Base-by-base conservation (phyloP, 2,329 filamentous ascomycete genomes). In the Colletotrichum sp. region DNA sequence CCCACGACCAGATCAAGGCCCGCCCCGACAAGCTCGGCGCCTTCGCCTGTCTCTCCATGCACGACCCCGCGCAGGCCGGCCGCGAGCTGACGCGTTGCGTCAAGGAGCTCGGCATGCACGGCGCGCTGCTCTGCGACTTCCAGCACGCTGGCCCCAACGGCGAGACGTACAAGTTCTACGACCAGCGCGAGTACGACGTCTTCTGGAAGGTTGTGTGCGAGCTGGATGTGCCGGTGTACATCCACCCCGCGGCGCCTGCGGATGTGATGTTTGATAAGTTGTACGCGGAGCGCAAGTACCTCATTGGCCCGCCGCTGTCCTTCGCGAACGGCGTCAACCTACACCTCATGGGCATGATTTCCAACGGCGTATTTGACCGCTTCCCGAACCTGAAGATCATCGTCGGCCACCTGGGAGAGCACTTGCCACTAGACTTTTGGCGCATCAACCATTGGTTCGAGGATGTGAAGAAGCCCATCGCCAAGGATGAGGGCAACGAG, bases 111-210 rank as follows among this genome's bases (percentile, higher is more conserved):
- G 91, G 91, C n/a, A 93, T 93, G 85, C 88, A 91, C 76, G 92
- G 92, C 4, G 91, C 88, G 5, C 83, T 94, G 6, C 87, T 94
- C 62, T 92, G 92, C 79, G 90, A 93, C 80, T 90, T 88, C 3
- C 92, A 94, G 80, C 88, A 89, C 32, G 87, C 90, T 18, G 91
- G 91, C 5, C 77, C 84, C 0, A 89, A 92, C 73, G 91, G 91
- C 49, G 90, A 92, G 72, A 88, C 88, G 28, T 90, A 92, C 86
- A 85, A 93, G 81, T 93, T 93, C 84, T 94, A 93, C 83, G 92
- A 94, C 80, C 85, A 87, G 10, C 86, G 89, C 0, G 88, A 90
- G 76, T 94, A 89, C 87, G 90, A 92, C 78, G 81, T 88, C 26
- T 93, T 94, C 86, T 93, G 92, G 92, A 80, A 86, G 15, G 89